A percentile compares a stretch with the other conserved stretches of the same genome.
Conservation (phyloP, 2,329 filamentous ascomycete species). For the Cladosporium sp. region DNA sequence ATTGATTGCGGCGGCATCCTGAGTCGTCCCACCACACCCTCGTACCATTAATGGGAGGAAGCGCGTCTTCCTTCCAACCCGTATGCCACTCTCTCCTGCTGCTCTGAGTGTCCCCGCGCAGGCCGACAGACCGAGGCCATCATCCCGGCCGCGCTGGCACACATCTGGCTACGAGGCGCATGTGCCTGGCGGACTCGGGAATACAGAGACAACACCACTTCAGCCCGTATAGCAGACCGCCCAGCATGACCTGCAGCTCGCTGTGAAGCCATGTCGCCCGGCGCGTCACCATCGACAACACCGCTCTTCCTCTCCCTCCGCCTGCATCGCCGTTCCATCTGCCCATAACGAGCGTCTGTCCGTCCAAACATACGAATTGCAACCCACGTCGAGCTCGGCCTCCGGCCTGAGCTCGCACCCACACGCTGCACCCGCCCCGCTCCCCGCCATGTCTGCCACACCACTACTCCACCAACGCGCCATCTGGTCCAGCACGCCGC, state of each 20-base stretch:
- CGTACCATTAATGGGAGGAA: neutral
- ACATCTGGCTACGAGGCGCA: neutral
- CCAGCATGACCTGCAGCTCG: neutral
- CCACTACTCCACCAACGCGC: slow-evolving; percentile 17
- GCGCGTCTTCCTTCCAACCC: too few species aligned
- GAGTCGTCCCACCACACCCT: neutral
- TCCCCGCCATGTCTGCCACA: slow-evolving; percentile 1
- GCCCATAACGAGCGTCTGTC: neutral
- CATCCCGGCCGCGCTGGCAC: neutral
- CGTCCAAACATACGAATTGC: neutral
- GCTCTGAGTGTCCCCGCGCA: neutral
- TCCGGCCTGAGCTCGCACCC: slow-evolving; percentile 9
- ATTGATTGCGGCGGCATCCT: neutral
- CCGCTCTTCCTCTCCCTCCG: neutral
- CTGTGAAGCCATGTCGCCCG: neutral
- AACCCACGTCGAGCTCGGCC: slow-evolving; percentile 5
- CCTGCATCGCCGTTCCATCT: neutral
- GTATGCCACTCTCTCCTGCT: too few species aligned
- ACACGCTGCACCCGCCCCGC: too few species aligned
- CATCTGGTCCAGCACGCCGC: slow-evolving; percentile 47
- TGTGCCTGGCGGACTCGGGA: neutral
- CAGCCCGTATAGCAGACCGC: neutral
- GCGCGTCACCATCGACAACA: neutral
- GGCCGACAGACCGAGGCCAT: neutral
- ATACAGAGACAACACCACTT: neutral